Percentiles rank a stretch among this genome's conserved stretches.
These are phyloP conservation scores for Gossypium lobatum DNA, from an alignment of 441 rosid genomes.

Conservation along the genomic window DNA sequence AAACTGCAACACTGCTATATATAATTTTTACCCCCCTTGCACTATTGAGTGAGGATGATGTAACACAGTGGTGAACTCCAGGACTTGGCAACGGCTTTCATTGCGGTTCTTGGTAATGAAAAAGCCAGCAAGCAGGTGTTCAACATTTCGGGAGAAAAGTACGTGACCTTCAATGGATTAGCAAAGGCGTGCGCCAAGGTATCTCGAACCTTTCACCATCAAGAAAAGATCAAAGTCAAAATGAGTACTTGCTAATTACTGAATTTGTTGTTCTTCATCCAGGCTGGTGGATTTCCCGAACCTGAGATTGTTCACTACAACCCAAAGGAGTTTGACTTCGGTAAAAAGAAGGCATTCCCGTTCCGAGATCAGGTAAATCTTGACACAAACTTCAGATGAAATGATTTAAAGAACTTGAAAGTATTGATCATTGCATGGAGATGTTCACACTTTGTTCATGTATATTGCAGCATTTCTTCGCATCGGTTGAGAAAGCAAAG, in stretches of 20 bases:
- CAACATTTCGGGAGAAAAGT: constrained; percentile 89
- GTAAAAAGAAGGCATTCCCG: constrained; percentile 95
- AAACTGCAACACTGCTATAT: not conserved
- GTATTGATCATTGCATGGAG: not conserved
- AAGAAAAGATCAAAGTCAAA: not conserved
- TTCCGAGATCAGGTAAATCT: constrained; percentile 86
- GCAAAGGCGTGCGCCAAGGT: constrained; percentile 98
- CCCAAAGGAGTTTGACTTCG: constrained; percentile 91
- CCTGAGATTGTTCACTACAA: constrained; percentile 83
- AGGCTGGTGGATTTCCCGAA: constrained; percentile 96
- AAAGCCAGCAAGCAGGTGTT: constrained; percentile 82
- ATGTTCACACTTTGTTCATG: not conserved
- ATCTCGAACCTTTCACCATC: not conserved
- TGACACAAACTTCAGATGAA: not conserved
- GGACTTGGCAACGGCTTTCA: constrained; percentile 82
- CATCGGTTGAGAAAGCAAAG: constrained; percentile 82
- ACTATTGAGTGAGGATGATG: not conserved
- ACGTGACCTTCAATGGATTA: constrained; percentile 81
- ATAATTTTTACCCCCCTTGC: not conserved
- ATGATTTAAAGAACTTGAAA: not conserved
- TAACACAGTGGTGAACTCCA: constrained; percentile 26
- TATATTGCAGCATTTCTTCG: constrained; percentile 81
- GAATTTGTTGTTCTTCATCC: constrained; percentile 4
- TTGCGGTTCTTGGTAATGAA: constrained; percentile 68
- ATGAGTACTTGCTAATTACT: not conserved